A percentile compares a stretch with the other conserved stretches of the same genome.
These are phyloP conservation scores for Scenedesmus sp. DNA, from an alignment of 163 green algal genomes.

Conservation along the genomic window DNA sequence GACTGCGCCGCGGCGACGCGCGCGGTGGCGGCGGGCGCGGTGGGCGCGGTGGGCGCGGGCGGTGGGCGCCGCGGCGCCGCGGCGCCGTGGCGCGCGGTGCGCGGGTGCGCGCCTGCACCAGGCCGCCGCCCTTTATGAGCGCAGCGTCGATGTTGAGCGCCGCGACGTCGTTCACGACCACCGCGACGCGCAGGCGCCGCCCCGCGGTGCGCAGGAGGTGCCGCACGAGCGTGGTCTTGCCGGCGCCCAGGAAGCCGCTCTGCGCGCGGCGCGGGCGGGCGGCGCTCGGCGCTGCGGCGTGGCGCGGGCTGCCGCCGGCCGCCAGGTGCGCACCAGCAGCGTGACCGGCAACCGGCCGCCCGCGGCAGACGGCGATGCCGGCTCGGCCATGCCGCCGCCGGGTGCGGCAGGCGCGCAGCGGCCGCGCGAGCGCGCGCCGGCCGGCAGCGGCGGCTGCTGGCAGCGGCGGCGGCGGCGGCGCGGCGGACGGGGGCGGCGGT, in stretches of 20 bases:
- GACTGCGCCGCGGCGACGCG: too few relatives aligned
- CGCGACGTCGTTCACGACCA: slow-evolving; percentile 91
- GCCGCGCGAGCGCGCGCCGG: too few relatives aligned
- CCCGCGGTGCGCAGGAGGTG: slow-evolving; percentile 69
- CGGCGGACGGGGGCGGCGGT: too few relatives aligned
- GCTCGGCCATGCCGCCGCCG: background rate
- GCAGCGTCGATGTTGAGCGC: slow-evolving; percentile 86
- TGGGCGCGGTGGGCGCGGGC: background rate
- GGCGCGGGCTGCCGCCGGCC: too few relatives aligned
- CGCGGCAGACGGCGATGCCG: background rate
- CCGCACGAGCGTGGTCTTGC: slow-evolving; percentile 82
- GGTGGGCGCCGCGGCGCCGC: too few relatives aligned
- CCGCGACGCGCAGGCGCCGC: slow-evolving; percentile 57
- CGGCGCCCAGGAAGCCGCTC: slow-evolving; percentile 76
- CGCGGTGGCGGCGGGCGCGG: background rate
- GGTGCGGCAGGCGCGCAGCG: too few relatives aligned
- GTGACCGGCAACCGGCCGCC: slow-evolving; percentile 27
- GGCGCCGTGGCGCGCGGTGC: too few relatives aligned
- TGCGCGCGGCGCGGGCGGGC: slow-evolving; percentile 77
- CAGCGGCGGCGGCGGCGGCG: too few relatives aligned
- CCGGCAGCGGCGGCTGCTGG: too few relatives aligned
- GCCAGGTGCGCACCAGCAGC: background rate
- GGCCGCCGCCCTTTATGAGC: slow-evolving; percentile 44
- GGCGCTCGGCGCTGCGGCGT: too few relatives aligned
- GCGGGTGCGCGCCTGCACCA: slow-evolving; percentile 48